Conservation (phyloP, 495 filamentous ascomycete species). For the Penicillium soppii region DNA sequence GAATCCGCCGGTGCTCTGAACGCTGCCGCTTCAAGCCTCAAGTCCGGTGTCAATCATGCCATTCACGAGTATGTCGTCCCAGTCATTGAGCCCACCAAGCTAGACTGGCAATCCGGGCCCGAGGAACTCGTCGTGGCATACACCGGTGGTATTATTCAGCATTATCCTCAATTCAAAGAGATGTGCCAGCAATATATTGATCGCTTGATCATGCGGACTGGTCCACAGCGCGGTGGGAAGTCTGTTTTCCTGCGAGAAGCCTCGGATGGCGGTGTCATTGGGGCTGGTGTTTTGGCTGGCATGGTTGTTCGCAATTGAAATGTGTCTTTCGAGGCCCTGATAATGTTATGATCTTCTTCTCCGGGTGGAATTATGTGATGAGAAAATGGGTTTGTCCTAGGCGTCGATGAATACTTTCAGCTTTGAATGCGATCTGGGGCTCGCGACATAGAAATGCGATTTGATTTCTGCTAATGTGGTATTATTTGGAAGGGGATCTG, state of each 20-base stretch:
- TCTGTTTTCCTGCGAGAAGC: slow-evolving; percentile 66
- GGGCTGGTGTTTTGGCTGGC: slow-evolving; percentile 73
- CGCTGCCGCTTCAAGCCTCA: slow-evolving; percentile 8
- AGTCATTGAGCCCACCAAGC: slow-evolving; percentile 36
- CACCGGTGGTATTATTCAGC: slow-evolving; percentile 74
- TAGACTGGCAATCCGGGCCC: slow-evolving; percentile 47
- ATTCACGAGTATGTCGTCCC: slow-evolving; percentile 44
- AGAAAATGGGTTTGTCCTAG: slow-evolving; percentile 6
- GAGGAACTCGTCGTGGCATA: slow-evolving; percentile 74
- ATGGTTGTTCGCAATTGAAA: slow-evolving; percentile 41
- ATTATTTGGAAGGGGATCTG: neutral
- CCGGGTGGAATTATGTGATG: slow-evolving; percentile 3
- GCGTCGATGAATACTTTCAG: slow-evolving; percentile 1
- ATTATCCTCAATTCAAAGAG: slow-evolving; percentile 70
- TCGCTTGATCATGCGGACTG: slow-evolving; percentile 58
- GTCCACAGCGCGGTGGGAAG: slow-evolving; percentile 52
- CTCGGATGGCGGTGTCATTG: slow-evolving; percentile 73
- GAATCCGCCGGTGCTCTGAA: slow-evolving; percentile 8
- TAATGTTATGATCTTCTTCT: slow-evolving; percentile 3
- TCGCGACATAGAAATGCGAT: slow-evolving; percentile 16
- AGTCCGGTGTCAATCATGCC: slow-evolving; percentile 12
- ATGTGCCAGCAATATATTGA: slow-evolving; percentile 69
- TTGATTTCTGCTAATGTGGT: neutral
- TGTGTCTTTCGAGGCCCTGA: neutral
- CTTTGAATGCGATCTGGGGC: neutral